Conservation (phyloP, 257 asterid genomes). For the Solanum ossicruentum region DNA sequence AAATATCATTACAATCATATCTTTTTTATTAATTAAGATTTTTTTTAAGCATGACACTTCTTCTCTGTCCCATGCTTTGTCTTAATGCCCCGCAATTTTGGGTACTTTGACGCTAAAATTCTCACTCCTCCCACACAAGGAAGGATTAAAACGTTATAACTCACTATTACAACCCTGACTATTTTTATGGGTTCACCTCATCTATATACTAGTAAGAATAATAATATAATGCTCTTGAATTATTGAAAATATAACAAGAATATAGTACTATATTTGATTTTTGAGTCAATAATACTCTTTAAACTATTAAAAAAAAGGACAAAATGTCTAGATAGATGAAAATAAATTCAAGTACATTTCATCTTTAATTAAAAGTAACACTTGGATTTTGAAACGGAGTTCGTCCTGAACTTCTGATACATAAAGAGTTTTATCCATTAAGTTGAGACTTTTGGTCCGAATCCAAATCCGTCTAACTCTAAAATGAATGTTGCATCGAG, state of each 20-base stretch:
- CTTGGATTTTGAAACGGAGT: neutral
- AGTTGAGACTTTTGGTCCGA: fast-evolving
- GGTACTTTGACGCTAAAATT: neutral
- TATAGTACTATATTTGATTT: neutral
- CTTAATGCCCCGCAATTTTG: conserved; percentile 10
- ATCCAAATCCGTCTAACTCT: neutral
- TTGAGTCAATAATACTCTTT: neutral
- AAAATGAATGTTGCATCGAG: neutral
- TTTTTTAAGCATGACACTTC: neutral
- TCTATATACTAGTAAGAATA: too few relatives aligned
- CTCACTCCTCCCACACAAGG: neutral
- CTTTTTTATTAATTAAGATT: neutral
- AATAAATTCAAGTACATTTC: neutral
- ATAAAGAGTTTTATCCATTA: neutral
- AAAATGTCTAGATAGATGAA: neutral
- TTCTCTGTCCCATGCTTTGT: conserved; percentile 21
- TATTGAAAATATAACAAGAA: neutral
- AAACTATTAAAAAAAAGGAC: neutral
- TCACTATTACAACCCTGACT: neutral
- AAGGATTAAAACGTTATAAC: neutral
- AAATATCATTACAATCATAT: conserved; percentile 21
- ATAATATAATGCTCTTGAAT: neutral
- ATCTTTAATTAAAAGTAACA: too few relatives aligned
- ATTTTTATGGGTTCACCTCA: neutral
- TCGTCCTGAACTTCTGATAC: neutral